These are phyloP conservation scores for Golubevia sp. DNA, from an alignment of 1,284 basidiomycete species.

Conservation along the genomic window DNA sequence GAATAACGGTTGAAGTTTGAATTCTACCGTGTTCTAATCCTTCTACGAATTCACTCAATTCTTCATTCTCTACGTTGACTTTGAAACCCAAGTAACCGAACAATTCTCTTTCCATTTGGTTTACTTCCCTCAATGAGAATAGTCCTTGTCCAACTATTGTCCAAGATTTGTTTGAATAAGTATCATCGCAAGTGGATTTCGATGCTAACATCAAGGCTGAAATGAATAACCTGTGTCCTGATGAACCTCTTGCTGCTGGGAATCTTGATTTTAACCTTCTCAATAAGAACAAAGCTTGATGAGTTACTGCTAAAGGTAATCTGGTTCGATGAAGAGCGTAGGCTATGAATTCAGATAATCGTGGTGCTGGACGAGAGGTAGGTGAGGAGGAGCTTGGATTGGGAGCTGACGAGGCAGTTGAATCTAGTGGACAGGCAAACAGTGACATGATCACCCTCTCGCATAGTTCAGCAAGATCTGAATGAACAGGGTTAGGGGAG, in stretches of 20 bases:
- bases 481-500: neutral
- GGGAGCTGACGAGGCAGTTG: conserved; percentile 36
- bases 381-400: conserved; percentile 17
- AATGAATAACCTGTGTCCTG: conserved; percentile 61
- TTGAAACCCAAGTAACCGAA: conserved; percentile 58
- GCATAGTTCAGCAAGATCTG: conserved; percentile 43
- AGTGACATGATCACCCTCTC: conserved; percentile 49
- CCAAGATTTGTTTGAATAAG: conserved; percentile 61
- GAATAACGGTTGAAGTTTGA: neutral
- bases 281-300: conserved; percentile 53
- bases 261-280: conserved; percentile 56
- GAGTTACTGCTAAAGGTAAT: conserved; percentile 51
- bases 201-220: conserved; percentile 60
- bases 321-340: conserved; percentile 60
- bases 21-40: conserved; percentile 32
- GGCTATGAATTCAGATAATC: conserved; percentile 59
- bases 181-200: conserved; percentile 60
- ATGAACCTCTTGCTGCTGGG: conserved; percentile 57
- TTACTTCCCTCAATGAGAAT: conserved; percentile 56
- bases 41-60: conserved; percentile 41
- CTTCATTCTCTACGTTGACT: conserved; percentile 47
- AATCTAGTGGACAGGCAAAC: conserved; percentile 51
- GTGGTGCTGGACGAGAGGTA: conserved; percentile 26
- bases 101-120: conserved; percentile 62
- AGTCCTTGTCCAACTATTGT: conserved; percentile 59